Evolutionary conservation across 2,329 filamentous ascomycete genomes (phyloP), one percentile per base, ranked within the genome.

Genomic region (Bipolaris cookei): DNA sequence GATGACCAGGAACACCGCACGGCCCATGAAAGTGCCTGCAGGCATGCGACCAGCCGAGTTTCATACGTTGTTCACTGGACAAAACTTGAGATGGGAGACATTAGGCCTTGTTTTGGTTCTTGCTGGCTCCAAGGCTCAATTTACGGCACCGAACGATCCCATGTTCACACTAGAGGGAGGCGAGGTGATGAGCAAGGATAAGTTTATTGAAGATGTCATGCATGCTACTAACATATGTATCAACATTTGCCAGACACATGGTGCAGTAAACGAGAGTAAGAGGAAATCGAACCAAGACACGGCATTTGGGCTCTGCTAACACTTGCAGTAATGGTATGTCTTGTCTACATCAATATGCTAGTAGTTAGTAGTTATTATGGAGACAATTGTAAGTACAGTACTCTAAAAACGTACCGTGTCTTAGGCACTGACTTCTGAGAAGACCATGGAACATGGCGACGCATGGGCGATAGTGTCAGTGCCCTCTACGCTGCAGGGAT

Each of bases 401-500:
- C 7, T 25, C 7, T 11, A 23, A 13, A 39, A 3, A 4, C 30
- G 4, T 23, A 25, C 14, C 10, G 14, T 14, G 13, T 30, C 2
- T 8, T n/a, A 21, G 13, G n/a, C 23, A 32, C 42, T 62, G 66
- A 45, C 68, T 25, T 21, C 1, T 18, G 10, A 3, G 18, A 42
- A 75, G 73, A 75, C 51, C 73, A 76, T 52, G 71, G 71, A 10
- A 70, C 71, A 21, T 76, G 72, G 72, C 64, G 71, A 43, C 64
- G 73, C 7, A 63, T 74, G 21, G 65, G 71, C 21, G 73, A 74
- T 34, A 66, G 62, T 42, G 63, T 74, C 6, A 64, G 64, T 7
- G 57, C 70, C 3, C 52, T 73, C 0, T 73, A 73, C 49, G 71
- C 72, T 3, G 63, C 70, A 52, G 72, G 73, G 8, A 74, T 73